Conservation (phyloP, 164 flowering plant species). For the Umbilicus rupestris region DNA sequence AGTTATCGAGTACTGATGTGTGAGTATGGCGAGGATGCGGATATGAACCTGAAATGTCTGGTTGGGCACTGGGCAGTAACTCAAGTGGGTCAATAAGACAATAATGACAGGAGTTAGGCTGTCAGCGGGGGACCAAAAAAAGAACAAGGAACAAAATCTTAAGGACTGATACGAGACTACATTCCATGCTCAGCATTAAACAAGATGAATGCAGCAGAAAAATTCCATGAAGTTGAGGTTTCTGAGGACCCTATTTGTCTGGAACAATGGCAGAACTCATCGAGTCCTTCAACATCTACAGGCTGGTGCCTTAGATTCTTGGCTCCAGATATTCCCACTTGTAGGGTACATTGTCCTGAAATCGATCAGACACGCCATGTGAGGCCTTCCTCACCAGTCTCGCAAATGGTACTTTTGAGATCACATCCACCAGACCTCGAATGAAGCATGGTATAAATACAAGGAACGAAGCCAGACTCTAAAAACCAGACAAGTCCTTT, state of each 20-base stretch:
- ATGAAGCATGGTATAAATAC: not conserved
- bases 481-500: not conserved
- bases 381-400: not conserved
- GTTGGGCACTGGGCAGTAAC: not conserved
- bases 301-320: not conserved
- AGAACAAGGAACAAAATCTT: slow-evolving; percentile 3
- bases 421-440: not conserved
- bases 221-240: not conserved
- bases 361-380: not conserved
- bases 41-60: not conserved
- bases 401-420: not conserved
- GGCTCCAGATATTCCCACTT: not conserved
- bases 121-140: slow-evolving; percentile 5
- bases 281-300: not conserved
- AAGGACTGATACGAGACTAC: not conserved
- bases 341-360: not conserved
- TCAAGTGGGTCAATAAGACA: not conserved
- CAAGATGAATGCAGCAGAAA: not conserved
- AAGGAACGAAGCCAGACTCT: not conserved
- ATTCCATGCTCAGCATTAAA: slow-evolving; percentile 5
- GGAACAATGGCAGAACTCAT: not conserved
- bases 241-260: not conserved
- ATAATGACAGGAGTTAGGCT: not conserved
- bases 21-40: not conserved
- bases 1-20: not conserved